A percentile compares a stretch with the other conserved stretches of the same genome.
phyloP scores from a whole-genome alignment of 2,329 filamentous ascomycete genomes.

The Ophiostoma sp. region DNA sequence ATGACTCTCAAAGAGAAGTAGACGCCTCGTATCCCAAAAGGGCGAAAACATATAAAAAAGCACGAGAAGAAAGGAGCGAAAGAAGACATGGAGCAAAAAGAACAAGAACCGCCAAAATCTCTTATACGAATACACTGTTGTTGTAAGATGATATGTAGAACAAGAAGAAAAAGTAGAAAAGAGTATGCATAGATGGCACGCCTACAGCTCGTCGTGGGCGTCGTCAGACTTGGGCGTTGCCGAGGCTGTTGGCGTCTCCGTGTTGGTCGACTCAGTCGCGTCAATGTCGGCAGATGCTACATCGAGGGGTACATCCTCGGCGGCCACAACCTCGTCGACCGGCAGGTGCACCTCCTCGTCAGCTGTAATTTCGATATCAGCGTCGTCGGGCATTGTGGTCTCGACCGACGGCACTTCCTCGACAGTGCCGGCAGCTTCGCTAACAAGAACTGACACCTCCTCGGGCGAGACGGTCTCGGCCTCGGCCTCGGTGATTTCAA shows the following conservation, averaged over 20 bases:
- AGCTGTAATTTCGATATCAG: not conserved
- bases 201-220: not conserved
- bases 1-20: not conserved
- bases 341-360: constrained; percentile 23
- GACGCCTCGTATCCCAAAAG: not conserved
- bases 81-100: not conserved
- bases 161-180: not conserved
- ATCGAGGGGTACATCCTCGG: constrained; percentile 21
- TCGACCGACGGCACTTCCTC: constrained; percentile 17
- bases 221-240: not conserved
- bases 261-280: constrained; percentile 13
- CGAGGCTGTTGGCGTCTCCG: constrained; percentile 1
- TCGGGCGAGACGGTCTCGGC: constrained; percentile 25
- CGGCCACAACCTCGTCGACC: constrained; percentile 25
- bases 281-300: constrained; percentile 18
- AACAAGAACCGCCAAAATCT: not conserved
- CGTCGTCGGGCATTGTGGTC: constrained; percentile 27
- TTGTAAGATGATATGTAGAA: not conserved
- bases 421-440: constrained; percentile 26
- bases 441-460: constrained; percentile 34
- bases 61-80: not conserved
- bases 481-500: not conserved
- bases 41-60: no score
- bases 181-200: not conserved
- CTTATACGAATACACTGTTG: not conserved